Percentiles rank a stretch among this genome's conserved stretches.
Evolutionary conservation across 176 grass and related monocot species (phyloP).

Genomic region (Saccharum spontaneum): DNA sequence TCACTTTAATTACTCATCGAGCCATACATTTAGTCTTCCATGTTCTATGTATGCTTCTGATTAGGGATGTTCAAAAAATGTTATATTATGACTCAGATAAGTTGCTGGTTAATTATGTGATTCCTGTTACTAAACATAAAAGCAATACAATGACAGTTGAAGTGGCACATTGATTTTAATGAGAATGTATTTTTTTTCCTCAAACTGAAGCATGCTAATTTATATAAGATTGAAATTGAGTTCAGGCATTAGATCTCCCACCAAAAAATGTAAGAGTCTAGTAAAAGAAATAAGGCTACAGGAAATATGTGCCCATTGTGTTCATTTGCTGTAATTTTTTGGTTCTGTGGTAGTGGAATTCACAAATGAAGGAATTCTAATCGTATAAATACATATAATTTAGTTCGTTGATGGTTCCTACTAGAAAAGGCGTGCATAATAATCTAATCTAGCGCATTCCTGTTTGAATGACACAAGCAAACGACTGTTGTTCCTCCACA

Average conservation of each 20-base stretch:
- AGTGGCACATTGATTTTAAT: not conserved
- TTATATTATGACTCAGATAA: not conserved
- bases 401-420: not conserved
- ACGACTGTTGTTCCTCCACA: not conserved
- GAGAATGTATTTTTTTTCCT: not conserved
- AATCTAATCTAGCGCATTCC: not conserved
- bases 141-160: not conserved
- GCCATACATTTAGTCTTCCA: not conserved
- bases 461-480: not conserved
- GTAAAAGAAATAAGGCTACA: not conserved
- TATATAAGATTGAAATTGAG: not conserved
- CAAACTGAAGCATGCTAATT: not conserved
- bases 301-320: not conserved
- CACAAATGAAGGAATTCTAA: not conserved
- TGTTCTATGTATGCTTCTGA: not conserved
- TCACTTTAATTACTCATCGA: constrained; percentile 21
- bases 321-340: not conserved
- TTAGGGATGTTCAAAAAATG: constrained; percentile 5
- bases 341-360: not conserved
- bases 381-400: not conserved
- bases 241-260: not conserved
- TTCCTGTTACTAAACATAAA: constrained; percentile 7
- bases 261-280: not conserved
- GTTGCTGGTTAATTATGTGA: not conserved
- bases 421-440: not conserved